These are phyloP conservation scores for Aurifilum marmelostoma DNA, from an alignment of 2,329 filamentous ascomycete genomes.

Conservation along the genomic window DNA sequence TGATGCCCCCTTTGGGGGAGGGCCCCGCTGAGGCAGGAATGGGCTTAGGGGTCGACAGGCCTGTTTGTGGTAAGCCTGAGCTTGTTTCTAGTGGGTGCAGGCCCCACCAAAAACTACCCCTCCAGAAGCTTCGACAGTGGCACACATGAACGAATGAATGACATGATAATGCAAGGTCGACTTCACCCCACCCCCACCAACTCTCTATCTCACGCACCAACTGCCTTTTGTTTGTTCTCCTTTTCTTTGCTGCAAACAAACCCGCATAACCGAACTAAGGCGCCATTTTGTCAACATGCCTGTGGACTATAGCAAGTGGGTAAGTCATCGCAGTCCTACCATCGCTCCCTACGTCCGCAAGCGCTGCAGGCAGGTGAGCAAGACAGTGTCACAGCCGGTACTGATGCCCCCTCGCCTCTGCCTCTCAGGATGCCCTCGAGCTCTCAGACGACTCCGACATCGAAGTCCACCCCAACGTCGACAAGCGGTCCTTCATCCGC, in stretches of 20 bases:
- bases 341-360: not conserved
- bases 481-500: slow-evolving; percentile 97
- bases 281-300: slow-evolving; percentile 46
- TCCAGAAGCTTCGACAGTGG: slow-evolving; percentile 12
- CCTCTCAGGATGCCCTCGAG: slow-evolving; percentile 79
- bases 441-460: slow-evolving; percentile 97
- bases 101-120: slow-evolving; percentile 13
- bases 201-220: not conserved
- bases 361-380: too few relatives aligned
- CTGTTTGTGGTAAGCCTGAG: not conserved
- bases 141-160: too few relatives aligned
- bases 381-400: slow-evolving; percentile 55
- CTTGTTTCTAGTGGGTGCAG: not conserved
- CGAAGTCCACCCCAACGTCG: slow-evolving; percentile 98
- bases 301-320: slow-evolving; percentile 67
- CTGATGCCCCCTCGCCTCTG: slow-evolving; percentile 17
- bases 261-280: not conserved
- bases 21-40: too few relatives aligned
- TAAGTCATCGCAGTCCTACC: slow-evolving; percentile 37
- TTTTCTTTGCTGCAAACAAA: not conserved
- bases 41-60: not conserved
- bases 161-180: not conserved
- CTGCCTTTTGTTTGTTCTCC: not conserved
- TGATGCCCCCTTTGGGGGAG: too few relatives aligned
- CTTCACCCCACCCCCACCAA: too few relatives aligned